Evolutionary conservation across 495 filamentous ascomycete species (phyloP).

Genomic region (Saxophila tyrrhenica): DNA sequence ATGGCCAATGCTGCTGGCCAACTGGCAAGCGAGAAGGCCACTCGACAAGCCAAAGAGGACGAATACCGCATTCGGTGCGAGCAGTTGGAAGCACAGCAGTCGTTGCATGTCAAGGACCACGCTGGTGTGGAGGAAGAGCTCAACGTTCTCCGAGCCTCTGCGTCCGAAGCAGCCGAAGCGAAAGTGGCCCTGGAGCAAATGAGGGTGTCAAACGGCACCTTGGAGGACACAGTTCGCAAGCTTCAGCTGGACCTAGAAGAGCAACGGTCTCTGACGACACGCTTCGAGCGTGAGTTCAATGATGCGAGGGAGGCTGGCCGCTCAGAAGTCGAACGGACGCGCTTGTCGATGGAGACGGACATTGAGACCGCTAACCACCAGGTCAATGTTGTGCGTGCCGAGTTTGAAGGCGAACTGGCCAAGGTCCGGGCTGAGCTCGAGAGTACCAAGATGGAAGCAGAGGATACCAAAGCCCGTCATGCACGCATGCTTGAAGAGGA

Average conservation of each 20-base stretch:
- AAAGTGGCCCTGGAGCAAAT: constrained; percentile 44
- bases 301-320: constrained; percentile 67
- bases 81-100: constrained; percentile 9
- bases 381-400: constrained; percentile 64
- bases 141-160: constrained; percentile 38
- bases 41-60: constrained; percentile 62
- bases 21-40: constrained; percentile 67
- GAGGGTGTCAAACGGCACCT: constrained; percentile 43
- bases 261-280: constrained; percentile 46
- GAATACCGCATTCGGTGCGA: constrained; percentile 52
- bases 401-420: constrained; percentile 61
- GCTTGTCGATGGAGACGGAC: constrained; percentile 66
- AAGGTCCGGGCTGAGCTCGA: constrained; percentile 61
- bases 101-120: constrained; percentile 60
- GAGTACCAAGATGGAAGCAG: constrained; percentile 56
- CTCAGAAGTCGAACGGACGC: constrained; percentile 65
- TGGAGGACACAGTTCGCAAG: constrained; percentile 53
- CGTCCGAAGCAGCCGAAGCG: constrained; percentile 41
- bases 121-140: constrained; percentile 74
- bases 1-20: constrained; percentile 67
- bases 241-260: constrained; percentile 59
- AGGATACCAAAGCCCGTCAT: constrained; percentile 59
- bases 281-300: constrained; percentile 71
- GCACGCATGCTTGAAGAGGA: constrained; percentile 71
- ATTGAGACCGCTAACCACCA: constrained; percentile 71